Percentiles rank a stretch among this genome's conserved stretches.
phyloP scores from a whole-genome alignment of 2,329 filamentous ascomycete species.

The Pezicula radicicola region DNA sequence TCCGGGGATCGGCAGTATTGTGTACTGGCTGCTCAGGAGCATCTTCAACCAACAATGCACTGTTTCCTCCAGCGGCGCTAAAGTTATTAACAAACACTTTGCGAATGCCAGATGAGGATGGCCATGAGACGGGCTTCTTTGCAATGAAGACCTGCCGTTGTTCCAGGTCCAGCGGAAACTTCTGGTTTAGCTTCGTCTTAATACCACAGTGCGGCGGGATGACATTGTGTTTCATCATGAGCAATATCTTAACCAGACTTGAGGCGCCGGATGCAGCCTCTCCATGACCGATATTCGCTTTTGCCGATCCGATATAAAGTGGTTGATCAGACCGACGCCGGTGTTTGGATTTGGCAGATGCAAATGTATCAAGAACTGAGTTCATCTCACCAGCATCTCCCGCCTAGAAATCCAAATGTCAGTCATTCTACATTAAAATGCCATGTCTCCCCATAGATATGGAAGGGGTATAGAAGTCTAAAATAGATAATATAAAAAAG shows the following conservation, averaged over 20 bases:
- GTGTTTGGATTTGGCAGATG: conserved; percentile 16
- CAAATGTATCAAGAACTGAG: too few species aligned
- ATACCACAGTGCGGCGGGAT: conserved; percentile 23
- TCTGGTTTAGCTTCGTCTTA: conserved; percentile 27
- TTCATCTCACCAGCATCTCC: conserved; percentile 77
- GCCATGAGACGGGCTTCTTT: conserved; percentile 4
- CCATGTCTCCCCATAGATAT: too few species aligned
- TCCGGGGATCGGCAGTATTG: conserved; percentile 36
- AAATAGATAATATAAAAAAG: too few species aligned
- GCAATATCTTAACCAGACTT: conserved; percentile 24
- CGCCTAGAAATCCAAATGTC: conserved; percentile 42
- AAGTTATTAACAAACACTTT: conserved; percentile 44
- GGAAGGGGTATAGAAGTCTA: too few species aligned
- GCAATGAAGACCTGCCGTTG: conserved; percentile 30
- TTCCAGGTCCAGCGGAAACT: conserved; percentile 27
- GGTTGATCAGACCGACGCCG: conserved; percentile 44
- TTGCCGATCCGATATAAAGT: conserved; percentile 57
- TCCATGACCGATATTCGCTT: conserved; percentile 59
- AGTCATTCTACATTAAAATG: too few species aligned
- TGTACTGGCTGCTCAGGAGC: conserved; percentile 27
- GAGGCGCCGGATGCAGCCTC: conserved; percentile 21
- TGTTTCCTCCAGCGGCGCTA: conserved; percentile 31
- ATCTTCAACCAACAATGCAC: conserved; percentile 28
- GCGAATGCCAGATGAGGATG: conserved; percentile 24
- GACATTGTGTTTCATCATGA: conserved; percentile 21